These are phyloP conservation scores for Salix udensis DNA, from an alignment of 345 rosid species.

Conservation along the genomic window DNA sequence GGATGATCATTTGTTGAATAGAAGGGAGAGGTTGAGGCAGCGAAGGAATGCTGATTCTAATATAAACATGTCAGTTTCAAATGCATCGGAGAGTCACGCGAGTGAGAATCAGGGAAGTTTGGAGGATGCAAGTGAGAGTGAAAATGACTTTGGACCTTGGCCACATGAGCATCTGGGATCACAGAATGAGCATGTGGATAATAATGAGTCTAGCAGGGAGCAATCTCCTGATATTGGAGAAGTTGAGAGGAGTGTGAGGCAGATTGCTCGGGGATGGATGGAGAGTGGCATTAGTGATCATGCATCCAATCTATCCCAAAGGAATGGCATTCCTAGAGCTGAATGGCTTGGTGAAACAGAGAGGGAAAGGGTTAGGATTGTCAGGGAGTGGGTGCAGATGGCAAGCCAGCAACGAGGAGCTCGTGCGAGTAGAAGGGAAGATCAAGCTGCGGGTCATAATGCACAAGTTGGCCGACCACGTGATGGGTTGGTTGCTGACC, in stretches of 20 bases:
- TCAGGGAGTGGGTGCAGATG: constrained; percentile 96
- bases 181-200: constrained; percentile 47
- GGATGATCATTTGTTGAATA: constrained; percentile 83
- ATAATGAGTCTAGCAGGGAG: constrained; percentile 73
- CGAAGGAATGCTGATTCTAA: constrained; percentile 54
- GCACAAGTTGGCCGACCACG: constrained; percentile 47
- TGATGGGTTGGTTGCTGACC: constrained; percentile 52
- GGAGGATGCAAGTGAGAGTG: constrained; percentile 76
- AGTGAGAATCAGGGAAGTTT: constrained; percentile 68
- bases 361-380: constrained; percentile 95
- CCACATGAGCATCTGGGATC: constrained; percentile 52
- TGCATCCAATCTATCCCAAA: constrained; percentile 55
- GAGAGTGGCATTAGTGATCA: constrained; percentile 70
- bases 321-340: constrained; percentile 60
- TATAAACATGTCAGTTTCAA: constrained; percentile 42
- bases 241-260: constrained; percentile 94
- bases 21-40: constrained; percentile 84
- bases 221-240: constrained; percentile 93
- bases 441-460: constrained; percentile 41
- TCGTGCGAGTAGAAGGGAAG: constrained; percentile 59
- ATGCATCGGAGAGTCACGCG: constrained; percentile 51
- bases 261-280: constrained; percentile 93
- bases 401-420: constrained; percentile 85
- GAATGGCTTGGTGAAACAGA: constrained; percentile 99
- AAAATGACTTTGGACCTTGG: constrained; percentile 83